Evolutionary conservation across 2,329 filamentous ascomycete species (phyloP), one percentile per base, ranked within the genome.

Genomic region (Colletotrichum tropicale): DNA sequence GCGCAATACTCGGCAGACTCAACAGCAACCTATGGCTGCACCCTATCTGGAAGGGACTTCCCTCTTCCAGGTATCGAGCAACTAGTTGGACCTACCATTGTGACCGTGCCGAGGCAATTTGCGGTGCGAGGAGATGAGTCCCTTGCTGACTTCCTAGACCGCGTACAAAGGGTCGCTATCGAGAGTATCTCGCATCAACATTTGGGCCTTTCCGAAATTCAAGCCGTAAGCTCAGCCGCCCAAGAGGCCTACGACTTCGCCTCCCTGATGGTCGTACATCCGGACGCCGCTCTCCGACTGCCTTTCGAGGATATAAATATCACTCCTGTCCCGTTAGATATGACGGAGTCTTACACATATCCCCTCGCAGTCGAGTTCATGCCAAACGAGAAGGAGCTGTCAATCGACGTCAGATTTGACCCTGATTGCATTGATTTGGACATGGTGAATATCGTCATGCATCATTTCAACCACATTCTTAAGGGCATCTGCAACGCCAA

Each of bases 1-100:
- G 82, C 82, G 0, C 77, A 83, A 2, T 86, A 87, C 66, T 81
- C 85, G 78, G 82, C 56, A 77, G 83, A 76, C 15, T 43, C 69
- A 8, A 62, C 60, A 18, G 75, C 82, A 2, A 67, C 78, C 0
- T 87, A 82, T 55, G 81, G 80, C 6, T 76, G 74, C 24, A 80
- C 80, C 0, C 61, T 81, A 6, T 81, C 80, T 2, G 83, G 83
- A 15, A 80, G 83, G 4, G 75, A 81, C 16, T 78, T 80, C 9
- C 75, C 79, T 7, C 71, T 84, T 1, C 24, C 66, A 10, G 80
- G 79, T 15, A 77, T 84, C 7, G 78, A 80, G 7, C 67, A 77
- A 3, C 80, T 83, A 24, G 66, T 78, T 5, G 83, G 81, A 6
- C 81, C 82, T 5, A 80, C 80, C 2, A 81, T 84, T 30, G 78